phyloP scores from a whole-genome alignment of 305 asterid genomes.

The Caryopteris hybrid region DNA sequence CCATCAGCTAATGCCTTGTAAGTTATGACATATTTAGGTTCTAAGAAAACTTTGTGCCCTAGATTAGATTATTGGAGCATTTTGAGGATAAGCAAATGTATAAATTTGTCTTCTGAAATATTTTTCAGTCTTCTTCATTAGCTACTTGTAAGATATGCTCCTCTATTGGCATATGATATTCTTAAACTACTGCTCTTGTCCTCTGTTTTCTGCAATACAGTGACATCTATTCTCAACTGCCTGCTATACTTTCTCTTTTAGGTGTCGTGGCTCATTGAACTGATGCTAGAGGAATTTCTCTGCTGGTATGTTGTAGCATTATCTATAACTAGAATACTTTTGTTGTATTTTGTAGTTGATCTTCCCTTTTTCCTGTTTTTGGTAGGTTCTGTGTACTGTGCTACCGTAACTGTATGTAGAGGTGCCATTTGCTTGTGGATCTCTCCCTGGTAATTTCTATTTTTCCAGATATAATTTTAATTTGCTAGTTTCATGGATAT shows the following conservation, averaged over 20 bases:
- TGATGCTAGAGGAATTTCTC: conserved; percentile 37
- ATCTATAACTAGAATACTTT: background rate
- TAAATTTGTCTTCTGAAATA: background rate
- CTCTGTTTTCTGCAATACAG: conserved; percentile 1
- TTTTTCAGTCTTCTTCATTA: background rate
- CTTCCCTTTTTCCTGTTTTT: conserved; percentile 10
- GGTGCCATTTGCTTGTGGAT: conserved; percentile 14
- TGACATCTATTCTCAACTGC: conserved; percentile 7
- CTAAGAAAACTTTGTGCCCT: background rate
- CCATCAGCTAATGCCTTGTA: background rate
- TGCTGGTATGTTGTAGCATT: conserved; percentile 28
- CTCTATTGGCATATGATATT: background rate
- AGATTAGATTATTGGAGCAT: conserved; percentile 5
- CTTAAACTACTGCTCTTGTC: conserved; percentile 3
- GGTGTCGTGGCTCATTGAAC: conserved; percentile 96
- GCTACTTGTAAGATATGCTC: background rate
- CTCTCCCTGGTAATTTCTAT: conserved; percentile 28
- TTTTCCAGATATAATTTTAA: background rate
- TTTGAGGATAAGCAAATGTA: background rate
- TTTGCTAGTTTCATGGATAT: conserved; percentile 9
- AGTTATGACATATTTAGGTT: background rate
- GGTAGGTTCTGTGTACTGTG: conserved; percentile 21
- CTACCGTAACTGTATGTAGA: conserved; percentile 4
- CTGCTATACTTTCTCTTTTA: conserved; percentile 27
- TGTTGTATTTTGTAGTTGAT: background rate